Evolutionary conservation across 129 eudicot species (phyloP).

Genomic region (Flaveria robusta): DNA sequence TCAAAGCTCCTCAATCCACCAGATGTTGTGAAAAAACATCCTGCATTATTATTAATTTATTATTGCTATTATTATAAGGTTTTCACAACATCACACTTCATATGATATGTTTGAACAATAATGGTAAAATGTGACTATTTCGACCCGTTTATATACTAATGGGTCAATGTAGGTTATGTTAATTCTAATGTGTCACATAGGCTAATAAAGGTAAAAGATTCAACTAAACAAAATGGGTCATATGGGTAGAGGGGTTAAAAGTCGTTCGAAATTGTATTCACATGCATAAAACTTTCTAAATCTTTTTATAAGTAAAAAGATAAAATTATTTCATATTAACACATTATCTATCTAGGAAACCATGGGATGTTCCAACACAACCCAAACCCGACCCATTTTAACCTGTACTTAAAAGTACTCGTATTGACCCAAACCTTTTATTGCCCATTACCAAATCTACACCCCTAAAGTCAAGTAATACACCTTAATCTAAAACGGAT

Average conservation of each 20-base stretch:
- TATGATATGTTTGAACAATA: background rate
- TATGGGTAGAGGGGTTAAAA: background rate
- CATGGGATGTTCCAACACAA: background rate
- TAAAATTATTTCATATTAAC: background rate
- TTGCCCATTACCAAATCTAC: background rate
- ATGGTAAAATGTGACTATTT: background rate
- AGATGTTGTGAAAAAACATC: constrained; percentile 88
- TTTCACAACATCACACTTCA: background rate
- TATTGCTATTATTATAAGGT: background rate
- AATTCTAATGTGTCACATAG: background rate
- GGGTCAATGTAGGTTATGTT: background rate
- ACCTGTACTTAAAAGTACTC: background rate
- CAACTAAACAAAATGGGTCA: background rate
- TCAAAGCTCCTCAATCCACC: constrained; percentile 96
- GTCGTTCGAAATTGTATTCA: background rate
- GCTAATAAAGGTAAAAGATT: background rate
- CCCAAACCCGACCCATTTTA: background rate
- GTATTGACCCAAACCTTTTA: background rate
- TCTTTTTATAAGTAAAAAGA: background rate
- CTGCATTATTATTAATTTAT: constrained; percentile 29
- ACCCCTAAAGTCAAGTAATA: background rate
- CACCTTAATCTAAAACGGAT: background rate
- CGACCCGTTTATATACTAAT: background rate
- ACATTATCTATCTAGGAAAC: background rate
- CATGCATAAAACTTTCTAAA: background rate